Base-by-base conservation (phyloP, 169 alveolate species). In the Prorocentrum cordatum region DNA sequence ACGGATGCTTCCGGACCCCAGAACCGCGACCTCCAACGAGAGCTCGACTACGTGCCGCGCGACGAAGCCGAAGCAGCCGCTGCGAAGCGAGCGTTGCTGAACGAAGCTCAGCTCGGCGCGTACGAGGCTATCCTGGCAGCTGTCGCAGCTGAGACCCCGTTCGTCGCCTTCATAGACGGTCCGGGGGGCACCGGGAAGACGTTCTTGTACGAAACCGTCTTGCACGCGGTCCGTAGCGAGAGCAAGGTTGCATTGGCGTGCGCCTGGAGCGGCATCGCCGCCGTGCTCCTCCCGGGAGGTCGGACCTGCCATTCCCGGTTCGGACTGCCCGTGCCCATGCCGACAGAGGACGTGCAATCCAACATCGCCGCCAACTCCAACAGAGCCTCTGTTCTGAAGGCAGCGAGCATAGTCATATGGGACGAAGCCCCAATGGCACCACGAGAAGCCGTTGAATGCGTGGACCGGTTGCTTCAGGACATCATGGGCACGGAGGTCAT, bases 281-380 rank as follows among this genome's bases (percentile, higher is more conserved):
- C 68, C 22, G 16, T 35, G 0, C 26, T 72, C 32, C 68, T 47
- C 0, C 84, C 84, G 0, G 68, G 84, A 0, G 68, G 54, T 5
- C 84, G 84, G 0, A 72, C 68, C 0, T 72, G 84, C 68, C 84
- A 47, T 26, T 47, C 84, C 0, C 67, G 84, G 16, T 72, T 72
- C 27, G 84, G 54, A 0, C 47, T 72, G 26, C 84, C 68, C 4
- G 84, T 47, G 54, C 35, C 84, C 33, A 1, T 47, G 0, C 84
- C 84, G 10, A 42, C 35, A 6, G 83, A 72, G 3, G 33, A 45
- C 16, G 68, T 47, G n/a, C 83, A 66, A 1, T 72, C 68, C 54
- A 18, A 22, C 6, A 50, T 45, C 24, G 47, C 38, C 2, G 83
- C 82, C 36, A 14, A 35, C 26, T 35, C 36, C 18, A 58, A 58